Evolutionary conservation across 306 rosid genomes (phyloP).

Genomic region (Casuarina equisetifolia): DNA sequence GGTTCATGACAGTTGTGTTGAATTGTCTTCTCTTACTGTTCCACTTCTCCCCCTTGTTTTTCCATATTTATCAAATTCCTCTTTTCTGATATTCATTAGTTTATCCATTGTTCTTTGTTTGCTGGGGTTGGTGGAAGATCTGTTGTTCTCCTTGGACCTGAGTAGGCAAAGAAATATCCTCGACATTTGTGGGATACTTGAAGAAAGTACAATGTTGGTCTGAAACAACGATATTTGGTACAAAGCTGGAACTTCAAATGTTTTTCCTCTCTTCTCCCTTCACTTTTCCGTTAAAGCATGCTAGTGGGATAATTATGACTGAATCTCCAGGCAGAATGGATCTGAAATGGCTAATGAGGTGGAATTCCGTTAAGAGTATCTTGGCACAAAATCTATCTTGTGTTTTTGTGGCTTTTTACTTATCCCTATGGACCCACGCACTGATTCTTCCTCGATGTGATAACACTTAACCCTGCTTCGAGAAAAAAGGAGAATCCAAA

Average conservation of each 20-base stretch:
- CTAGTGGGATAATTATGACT: no score
- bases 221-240: neutral
- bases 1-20: constrained; percentile 3
- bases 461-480: no score
- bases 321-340: no score
- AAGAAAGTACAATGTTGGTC: neutral
- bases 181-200: neutral
- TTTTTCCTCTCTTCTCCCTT: no score
- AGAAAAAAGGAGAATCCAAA: no score
- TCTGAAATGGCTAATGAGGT: no score
- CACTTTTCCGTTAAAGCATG: no score
- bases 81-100: neutral
- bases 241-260: neutral
- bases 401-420: no score
- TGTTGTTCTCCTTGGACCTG: neutral
- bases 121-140: neutral
- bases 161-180: neutral
- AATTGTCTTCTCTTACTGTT: neutral
- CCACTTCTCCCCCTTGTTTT: neutral
- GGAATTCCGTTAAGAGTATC: no score
- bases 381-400: no score
- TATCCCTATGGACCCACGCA: no score
- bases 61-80: neutral
- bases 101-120: neutral
- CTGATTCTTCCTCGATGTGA: no score